A percentile compares a stretch with the other conserved stretches of the same genome.
Conservation (phyloP, 2,329 filamentous ascomycete genomes). For the Colletotrichum destructivum region DNA sequence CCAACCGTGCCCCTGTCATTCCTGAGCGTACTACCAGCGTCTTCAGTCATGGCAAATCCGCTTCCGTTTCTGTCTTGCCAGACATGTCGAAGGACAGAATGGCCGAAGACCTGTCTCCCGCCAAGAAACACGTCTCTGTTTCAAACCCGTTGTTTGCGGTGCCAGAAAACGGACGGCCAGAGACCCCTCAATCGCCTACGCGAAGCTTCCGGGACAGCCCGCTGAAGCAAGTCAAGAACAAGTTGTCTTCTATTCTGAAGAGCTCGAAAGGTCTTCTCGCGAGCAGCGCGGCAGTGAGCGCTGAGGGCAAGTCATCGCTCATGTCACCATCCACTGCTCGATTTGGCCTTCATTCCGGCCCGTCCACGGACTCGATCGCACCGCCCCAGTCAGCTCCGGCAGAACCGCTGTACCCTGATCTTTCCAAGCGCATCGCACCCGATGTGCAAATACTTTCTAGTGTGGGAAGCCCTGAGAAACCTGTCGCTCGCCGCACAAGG, state of each 20-base stretch:
- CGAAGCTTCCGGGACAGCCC: conserved; percentile 79
- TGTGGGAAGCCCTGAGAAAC: conserved; percentile 60
- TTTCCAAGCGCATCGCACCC: conserved; percentile 56
- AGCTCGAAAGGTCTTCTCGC: conserved; percentile 89
- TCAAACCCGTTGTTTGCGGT: conserved; percentile 71
- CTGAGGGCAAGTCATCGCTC: conserved; percentile 72
- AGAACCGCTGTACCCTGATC: conserved; percentile 62
- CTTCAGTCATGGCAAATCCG: conserved; percentile 72
- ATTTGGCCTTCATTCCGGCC: conserved; percentile 59
- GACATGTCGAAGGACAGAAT: conserved; percentile 44
- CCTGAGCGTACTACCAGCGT: conserved; percentile 51
- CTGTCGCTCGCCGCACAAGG: conserved; percentile 65
- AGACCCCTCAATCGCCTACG: conserved; percentile 72
- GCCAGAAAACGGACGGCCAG: conserved; percentile 55
- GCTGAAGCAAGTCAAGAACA: conserved; percentile 92
- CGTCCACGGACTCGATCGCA: conserved; percentile 66
- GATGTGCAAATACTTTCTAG: conserved; percentile 47
- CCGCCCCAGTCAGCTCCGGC: conserved; percentile 48
- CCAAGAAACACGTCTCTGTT: conserved; percentile 74
- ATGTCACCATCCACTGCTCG: conserved; percentile 68
- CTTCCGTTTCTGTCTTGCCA: conserved; percentile 72
- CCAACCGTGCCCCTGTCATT: conserved; percentile 51
- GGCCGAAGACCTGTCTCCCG: conserved; percentile 51
- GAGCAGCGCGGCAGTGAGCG: conserved; percentile 77
- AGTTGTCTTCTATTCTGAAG: conserved; percentile 91